Evolutionary conservation across 1,284 basidiomycete genomes (phyloP).

Genomic region (Stygiomarasmius scandens): DNA sequence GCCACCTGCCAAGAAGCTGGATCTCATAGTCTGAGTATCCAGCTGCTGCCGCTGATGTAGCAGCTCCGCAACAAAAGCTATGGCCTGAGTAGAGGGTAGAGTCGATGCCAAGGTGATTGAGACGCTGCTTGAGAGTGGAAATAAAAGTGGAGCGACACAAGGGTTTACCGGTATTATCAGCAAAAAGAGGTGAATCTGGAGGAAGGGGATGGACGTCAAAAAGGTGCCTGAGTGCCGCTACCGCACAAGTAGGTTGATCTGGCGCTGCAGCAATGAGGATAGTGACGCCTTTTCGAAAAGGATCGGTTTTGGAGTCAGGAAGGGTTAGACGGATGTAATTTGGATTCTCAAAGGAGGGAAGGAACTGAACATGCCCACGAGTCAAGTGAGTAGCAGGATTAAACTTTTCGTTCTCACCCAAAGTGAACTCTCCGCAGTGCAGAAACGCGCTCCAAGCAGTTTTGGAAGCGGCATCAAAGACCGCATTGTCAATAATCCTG

Average conservation of each 20-base stretch:
- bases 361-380: slow-evolving; percentile 26
- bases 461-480: slow-evolving; percentile 22
- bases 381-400: slow-evolving; percentile 13
- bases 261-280: slow-evolving; percentile 30
- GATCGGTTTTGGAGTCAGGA: slow-evolving; percentile 42
- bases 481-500: slow-evolving; percentile 10
- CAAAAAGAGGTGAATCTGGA: slow-evolving; percentile 18
- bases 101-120: slow-evolving; percentile 20
- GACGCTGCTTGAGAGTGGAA: slow-evolving; percentile 15
- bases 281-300: slow-evolving; percentile 35
- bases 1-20: slow-evolving; percentile 36
- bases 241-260: slow-evolving; percentile 25
- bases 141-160: slow-evolving; percentile 22
- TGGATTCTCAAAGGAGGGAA: slow-evolving; percentile 23
- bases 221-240: slow-evolving; percentile 24
- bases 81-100: slow-evolving; percentile 30
- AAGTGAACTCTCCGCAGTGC: slow-evolving; percentile 11
- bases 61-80: slow-evolving; percentile 28
- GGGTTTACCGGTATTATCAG: slow-evolving; percentile 10
- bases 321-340: slow-evolving; percentile 31
- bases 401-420: slow-evolving; percentile 13
- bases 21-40: slow-evolving; percentile 36
- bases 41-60: slow-evolving; percentile 30
- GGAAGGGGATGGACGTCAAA: slow-evolving; percentile 15
- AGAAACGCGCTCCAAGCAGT: slow-evolving; percentile 27